Base-by-base conservation (phyloP, 202 grass and related monocot species). In the Schoenoplectus tabernaemontani region DNA sequence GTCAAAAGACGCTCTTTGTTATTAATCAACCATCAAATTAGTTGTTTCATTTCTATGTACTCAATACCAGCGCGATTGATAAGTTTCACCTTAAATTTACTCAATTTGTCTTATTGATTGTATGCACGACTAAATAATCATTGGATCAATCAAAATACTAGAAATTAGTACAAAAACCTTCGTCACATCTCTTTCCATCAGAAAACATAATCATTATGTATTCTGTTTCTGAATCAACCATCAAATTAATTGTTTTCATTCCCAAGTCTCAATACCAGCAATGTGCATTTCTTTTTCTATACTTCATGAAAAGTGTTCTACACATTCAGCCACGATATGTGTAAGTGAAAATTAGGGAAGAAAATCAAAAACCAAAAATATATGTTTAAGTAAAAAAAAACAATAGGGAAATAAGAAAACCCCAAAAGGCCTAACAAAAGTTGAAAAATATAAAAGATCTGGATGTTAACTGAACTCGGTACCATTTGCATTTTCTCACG, bases 211-310 rank as follows among this genome's bases (percentile, higher is more conserved):
- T 73, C 44, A 73, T 51, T 73, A 9, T 33, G 30, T 10, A 66
- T 10, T 73, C 69, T 73, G 69, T 51, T 73, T 67, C 16, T 42
- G 1, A 11, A 26, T 50, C 68, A 72, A 72, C 26, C 26, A 71
- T 72, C 68, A 72, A 51, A 22, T 73, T 73, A 51, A 15, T 73
- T 73, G 44, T n/a, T 17, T 47, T 53, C 24, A 73, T 73, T 73
- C 32, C 43, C 20, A 72, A 46, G 22, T 72, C 17, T 41, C 19
- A 22, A 24, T n/a, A 13, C 62, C 2, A 19, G 34, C 5, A 37
- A 39, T 13, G 19, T 28, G 11, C 41, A 47, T 26, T 12, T 71
- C 22, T 71, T 71, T 71, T 51, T 51, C 48, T 51, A 51, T 51
- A 51, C 48, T 51, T 51, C 48, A 51, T 15, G 48, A 15, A 51